Evolutionary conservation across 2,329 filamentous ascomycete genomes (phyloP).

Genomic region (Pseudogymnoascus sp.): DNA sequence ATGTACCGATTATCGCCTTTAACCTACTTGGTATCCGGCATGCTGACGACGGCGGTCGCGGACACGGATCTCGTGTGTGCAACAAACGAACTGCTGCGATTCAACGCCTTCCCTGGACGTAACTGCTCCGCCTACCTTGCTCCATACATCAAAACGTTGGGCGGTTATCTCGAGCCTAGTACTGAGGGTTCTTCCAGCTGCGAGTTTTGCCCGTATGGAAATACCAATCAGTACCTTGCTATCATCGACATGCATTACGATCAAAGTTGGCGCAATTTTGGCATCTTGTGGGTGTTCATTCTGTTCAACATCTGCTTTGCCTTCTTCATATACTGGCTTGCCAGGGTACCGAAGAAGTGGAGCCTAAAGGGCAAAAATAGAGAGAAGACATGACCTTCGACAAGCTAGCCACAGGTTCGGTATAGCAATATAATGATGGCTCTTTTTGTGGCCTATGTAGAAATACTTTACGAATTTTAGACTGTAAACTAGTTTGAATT

Average conservation of each 20-base stretch:
- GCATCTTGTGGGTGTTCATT: slow-evolving; percentile 52
- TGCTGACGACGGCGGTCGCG: slow-evolving; percentile 62
- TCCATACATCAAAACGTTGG: slow-evolving; percentile 39
- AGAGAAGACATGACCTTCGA: neutral
- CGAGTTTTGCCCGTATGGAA: slow-evolving; percentile 44
- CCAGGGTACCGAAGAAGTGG: slow-evolving; percentile 37
- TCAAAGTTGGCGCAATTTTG: slow-evolving; percentile 63
- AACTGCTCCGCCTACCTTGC: slow-evolving; percentile 54
- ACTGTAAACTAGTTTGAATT: too few relatives aligned
- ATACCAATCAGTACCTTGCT: slow-evolving; percentile 47
- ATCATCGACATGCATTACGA: slow-evolving; percentile 44
- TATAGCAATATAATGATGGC: too few relatives aligned
- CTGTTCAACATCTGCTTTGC: slow-evolving; percentile 48
- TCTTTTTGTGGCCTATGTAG: too few relatives aligned
- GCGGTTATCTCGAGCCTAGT: slow-evolving; percentile 41
- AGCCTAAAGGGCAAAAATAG: neutral
- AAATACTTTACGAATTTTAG: too few relatives aligned
- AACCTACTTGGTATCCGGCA: slow-evolving; percentile 67
- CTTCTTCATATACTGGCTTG: slow-evolving; percentile 48
- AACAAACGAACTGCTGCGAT: slow-evolving; percentile 56
- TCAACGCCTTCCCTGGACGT: slow-evolving; percentile 48
- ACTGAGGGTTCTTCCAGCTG: slow-evolving; percentile 36
- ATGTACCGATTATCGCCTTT: slow-evolving; percentile 77
- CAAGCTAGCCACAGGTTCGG: too few relatives aligned
- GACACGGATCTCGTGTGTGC: slow-evolving; percentile 59